These are phyloP conservation scores for Podospora sp. DNA, from an alignment of 495 filamentous ascomycete species.

Conservation along the genomic window DNA sequence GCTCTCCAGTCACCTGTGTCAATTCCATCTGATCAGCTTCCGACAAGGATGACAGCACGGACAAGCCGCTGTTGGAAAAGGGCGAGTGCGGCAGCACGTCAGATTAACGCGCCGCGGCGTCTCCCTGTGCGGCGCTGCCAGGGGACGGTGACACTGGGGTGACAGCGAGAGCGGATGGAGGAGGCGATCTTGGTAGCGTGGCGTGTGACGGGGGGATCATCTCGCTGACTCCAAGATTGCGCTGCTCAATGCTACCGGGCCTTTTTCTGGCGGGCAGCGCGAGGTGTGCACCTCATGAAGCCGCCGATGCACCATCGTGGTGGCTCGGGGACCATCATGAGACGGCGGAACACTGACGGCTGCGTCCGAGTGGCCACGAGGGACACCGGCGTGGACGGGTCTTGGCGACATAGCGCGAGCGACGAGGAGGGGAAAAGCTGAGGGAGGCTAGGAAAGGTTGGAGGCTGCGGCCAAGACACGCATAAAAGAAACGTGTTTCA, in stretches of 20 bases:
- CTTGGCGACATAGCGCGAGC: slow-evolving; percentile 32
- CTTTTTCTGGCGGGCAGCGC: slow-evolving; percentile 10
- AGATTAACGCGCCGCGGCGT: slow-evolving; percentile 24
- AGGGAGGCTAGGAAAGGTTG: slow-evolving; percentile 12
- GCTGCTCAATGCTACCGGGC: slow-evolving; percentile 44
- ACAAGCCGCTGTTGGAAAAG: slow-evolving; percentile 12
- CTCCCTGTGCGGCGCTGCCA: not conserved
- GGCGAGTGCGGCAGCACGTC: slow-evolving; percentile 23
- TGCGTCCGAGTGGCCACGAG: slow-evolving; percentile 21
- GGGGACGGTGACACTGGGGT: slow-evolving; percentile 21
- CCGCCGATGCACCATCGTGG: slow-evolving; percentile 18
- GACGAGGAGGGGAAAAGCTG: slow-evolving; percentile 27
- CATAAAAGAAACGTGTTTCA: slow-evolving; percentile 55
- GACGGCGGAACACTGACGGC: slow-evolving; percentile 15
- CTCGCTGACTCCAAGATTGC: slow-evolving; percentile 49
- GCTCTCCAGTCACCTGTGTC: not conserved
- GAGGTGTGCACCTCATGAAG: not conserved
- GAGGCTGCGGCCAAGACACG: slow-evolving; percentile 36
- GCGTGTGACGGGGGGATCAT: slow-evolving; percentile 27
- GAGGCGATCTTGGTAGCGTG: slow-evolving; percentile 18
- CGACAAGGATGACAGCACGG: slow-evolving; percentile 1
- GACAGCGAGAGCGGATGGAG: slow-evolving; percentile 21
- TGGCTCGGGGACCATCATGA: slow-evolving; percentile 11
- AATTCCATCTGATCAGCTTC: slow-evolving; percentile 25
- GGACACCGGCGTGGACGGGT: slow-evolving; percentile 19